Evolutionary conservation across 2,329 filamentous ascomycete genomes (phyloP), one percentile per base, ranked within the genome.

Genomic region (Arthrobotrys pseudoclavata): DNA sequence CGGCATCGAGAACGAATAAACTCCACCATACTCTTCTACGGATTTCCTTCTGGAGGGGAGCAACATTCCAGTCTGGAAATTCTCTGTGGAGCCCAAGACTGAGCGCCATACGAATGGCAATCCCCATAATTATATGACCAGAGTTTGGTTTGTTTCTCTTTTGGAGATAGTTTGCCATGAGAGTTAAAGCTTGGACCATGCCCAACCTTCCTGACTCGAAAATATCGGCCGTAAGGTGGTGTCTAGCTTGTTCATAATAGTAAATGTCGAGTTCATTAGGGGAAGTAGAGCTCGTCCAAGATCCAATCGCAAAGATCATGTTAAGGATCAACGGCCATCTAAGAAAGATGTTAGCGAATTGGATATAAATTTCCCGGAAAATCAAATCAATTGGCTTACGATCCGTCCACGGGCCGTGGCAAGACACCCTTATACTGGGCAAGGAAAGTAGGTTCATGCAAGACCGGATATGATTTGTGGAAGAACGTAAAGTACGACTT

Each of bases 91-190:
- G 82, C 0, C 86, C 86, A 3, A 87, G 80, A 0, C 86, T 85
- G 61, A 87, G 84, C 12, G 86, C 86, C 84, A 87, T 86, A 24
- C 86, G 82, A 18, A 85, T 83, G 0, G 86, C 86, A 18, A 87
- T 83, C 0, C 86, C 86, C n/a, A 86, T 83, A 63, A 86, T 86
- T 78, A 87, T 87, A 78, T 86, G 87, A 0, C 86, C 86, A 0
- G 86, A 86, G 75, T 87, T 87, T 2, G 86, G 86, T 42, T 85
- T 84, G 79, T 87, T 85, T 31, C 85, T 82, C 79, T 87, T 87
- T 79, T 87, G 87, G 3, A 87, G 82, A 79, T 87, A 87, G 57
- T 87, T 87, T 48, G 82, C 81, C 81, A 83, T 82, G 31, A 83
- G 69, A 2, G 83, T 79, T 34, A 84, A 81, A 1, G 81, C 82